Percentiles rank a stretch among this genome's conserved stretches.
phyloP scores from a whole-genome alignment of 2,329 filamentous ascomycete species.

The Tolypocladium tundrense region DNA sequence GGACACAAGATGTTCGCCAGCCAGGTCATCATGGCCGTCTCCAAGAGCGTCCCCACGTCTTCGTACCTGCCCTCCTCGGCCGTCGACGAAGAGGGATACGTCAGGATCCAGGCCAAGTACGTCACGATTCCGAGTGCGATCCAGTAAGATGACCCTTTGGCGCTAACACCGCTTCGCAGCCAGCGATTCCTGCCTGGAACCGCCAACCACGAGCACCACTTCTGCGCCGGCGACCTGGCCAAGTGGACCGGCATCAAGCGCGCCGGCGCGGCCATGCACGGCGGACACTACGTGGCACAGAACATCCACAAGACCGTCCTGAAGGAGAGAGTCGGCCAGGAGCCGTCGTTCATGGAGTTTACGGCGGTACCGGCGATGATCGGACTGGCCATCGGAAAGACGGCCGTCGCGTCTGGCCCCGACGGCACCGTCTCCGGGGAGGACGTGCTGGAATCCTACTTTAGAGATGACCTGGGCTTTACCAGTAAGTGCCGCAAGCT shows the following conservation, averaged over 20 bases:
- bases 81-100: slow-evolving; percentile 54
- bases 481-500: slow-evolving; percentile 36
- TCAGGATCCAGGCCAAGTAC: slow-evolving; percentile 50
- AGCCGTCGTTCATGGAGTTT: slow-evolving; percentile 38
- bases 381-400: slow-evolving; percentile 59
- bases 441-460: slow-evolving; percentile 53
- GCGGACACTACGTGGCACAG: slow-evolving; percentile 54
- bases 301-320: slow-evolving; percentile 59
- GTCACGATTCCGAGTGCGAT: slow-evolving; percentile 9
- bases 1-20: slow-evolving; percentile 50
- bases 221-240: slow-evolving; percentile 59
- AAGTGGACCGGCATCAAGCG: slow-evolving; percentile 73
- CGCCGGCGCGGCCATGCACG: slow-evolving; percentile 65
- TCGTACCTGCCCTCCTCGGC: slow-evolving; percentile 48
- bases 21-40: slow-evolving; percentile 60
- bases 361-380: slow-evolving; percentile 53
- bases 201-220: slow-evolving; percentile 51
- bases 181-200: slow-evolving; percentile 43
- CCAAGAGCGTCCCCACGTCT: slow-evolving; percentile 51
- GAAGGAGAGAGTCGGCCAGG: slow-evolving; percentile 23
- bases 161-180: slow-evolving; percentile 17
- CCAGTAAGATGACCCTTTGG: not conserved
- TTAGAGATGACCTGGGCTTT: slow-evolving; percentile 58
- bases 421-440: slow-evolving; percentile 49
- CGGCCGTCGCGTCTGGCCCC: slow-evolving; percentile 53